phyloP scores from a whole-genome alignment of 192 early-diverging fungal genomes.

The Coemansia nantahalensis region DNA sequence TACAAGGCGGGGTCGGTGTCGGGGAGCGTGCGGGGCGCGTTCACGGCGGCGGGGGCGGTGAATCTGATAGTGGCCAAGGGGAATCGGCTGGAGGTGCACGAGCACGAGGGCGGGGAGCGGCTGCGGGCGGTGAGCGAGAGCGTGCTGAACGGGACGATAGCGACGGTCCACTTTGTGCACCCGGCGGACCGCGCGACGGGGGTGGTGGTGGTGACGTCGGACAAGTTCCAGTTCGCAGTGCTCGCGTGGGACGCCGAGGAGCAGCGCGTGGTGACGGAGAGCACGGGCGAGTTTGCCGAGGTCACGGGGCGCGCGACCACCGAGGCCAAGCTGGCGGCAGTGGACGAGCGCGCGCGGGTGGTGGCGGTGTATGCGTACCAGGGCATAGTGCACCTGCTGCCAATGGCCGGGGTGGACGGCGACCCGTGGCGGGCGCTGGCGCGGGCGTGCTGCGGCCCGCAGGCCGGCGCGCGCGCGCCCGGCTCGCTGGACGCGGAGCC shows the following conservation, averaged over 20 bases:
- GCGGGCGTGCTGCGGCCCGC: neutral
- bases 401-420: conserved; percentile 38
- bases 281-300: conserved; percentile 60
- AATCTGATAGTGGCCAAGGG: conserved; percentile 71
- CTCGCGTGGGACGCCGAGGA: conserved; percentile 61
- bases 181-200: conserved; percentile 54
- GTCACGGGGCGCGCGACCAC: conserved; percentile 56
- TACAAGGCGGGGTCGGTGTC: conserved; percentile 74
- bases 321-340: conserved; percentile 51
- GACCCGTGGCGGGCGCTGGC: conserved; percentile 1
- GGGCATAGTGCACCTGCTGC: conserved; percentile 66
- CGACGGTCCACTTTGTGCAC: conserved; percentile 45
- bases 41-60: conserved; percentile 58
- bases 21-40: conserved; percentile 61
- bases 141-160: conserved; percentile 68
- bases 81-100: conserved; percentile 57
- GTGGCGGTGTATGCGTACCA: conserved; percentile 65
- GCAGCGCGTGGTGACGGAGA: conserved; percentile 61
- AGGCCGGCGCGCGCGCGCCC: neutral
- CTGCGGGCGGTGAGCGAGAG: conserved; percentile 59
- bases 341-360: conserved; percentile 58
- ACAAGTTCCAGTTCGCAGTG: conserved; percentile 64
- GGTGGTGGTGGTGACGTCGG: conserved; percentile 66
- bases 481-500: neutral
- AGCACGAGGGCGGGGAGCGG: conserved; percentile 5